phyloP scores from a whole-genome alignment of 2,329 filamentous ascomycete genomes.

The Verticillium albo-atrum region DNA sequence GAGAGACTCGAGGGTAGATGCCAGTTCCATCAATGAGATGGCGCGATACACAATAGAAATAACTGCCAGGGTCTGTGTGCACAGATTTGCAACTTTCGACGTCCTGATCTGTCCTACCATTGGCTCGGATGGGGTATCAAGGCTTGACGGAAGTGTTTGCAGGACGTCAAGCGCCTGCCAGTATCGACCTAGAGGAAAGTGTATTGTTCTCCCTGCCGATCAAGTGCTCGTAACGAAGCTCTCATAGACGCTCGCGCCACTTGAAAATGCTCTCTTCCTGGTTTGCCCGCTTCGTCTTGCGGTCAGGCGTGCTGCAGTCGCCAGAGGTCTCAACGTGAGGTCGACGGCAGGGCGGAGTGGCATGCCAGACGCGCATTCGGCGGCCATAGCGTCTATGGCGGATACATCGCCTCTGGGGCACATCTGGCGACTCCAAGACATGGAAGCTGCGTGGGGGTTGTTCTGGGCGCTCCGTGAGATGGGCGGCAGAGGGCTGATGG shows the following conservation, averaged over 20 bases:
- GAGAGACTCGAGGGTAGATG: not conserved
- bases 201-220: slow-evolving; percentile 28
- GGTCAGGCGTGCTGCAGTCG: too few relatives aligned
- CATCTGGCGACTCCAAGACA: too few relatives aligned
- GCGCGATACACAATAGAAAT: not conserved
- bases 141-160: not conserved
- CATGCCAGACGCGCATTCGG: too few relatives aligned
- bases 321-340: too few relatives aligned
- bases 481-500: slow-evolving; percentile 4
- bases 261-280: too few relatives aligned
- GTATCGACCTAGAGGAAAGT: slow-evolving; percentile 15
- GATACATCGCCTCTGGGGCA: too few relatives aligned
- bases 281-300: too few relatives aligned
- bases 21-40: not conserved
- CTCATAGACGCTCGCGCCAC: too few relatives aligned
- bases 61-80: not conserved
- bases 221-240: too few relatives aligned
- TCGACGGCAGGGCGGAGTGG: too few relatives aligned
- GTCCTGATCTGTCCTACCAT: not conserved
- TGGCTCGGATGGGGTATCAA: not conserved
- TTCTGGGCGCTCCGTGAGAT: not conserved
- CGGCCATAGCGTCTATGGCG: too few relatives aligned
- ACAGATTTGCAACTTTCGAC: not conserved
- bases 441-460: not conserved
- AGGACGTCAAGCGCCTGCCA: not conserved